Evolutionary conservation across 495 filamentous ascomycete genomes (phyloP), one percentile per base, ranked within the genome.

Genomic region (Podospora pseudocomata): DNA sequence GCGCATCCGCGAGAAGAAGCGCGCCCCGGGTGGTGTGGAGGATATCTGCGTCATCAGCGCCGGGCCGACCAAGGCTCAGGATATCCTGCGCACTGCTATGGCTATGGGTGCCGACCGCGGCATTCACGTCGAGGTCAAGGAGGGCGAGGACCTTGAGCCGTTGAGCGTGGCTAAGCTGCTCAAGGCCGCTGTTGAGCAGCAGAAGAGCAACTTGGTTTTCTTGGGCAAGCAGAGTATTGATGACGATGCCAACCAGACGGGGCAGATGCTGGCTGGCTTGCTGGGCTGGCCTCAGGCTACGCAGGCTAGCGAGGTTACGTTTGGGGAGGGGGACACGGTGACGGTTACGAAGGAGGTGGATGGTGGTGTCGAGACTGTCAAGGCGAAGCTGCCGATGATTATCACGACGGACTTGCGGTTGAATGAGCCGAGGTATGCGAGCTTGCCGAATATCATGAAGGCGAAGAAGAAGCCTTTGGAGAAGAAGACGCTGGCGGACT

Each of bases 381-480:
- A 85, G 74, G 88, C 90, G 19, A 89, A 89, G 82, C 77, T 99
- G 80, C 95, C 95, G 0, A 86, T 96, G 89, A 80, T 99, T 23
- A 89, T 99, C 67, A 99, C 95, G 68, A 96, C 95, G 68, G 95
- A 99, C 87, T 78, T 99, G 80, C 83, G 95, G 57, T 81, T 99
- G 80, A 98, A 99, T 78, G 91, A 96, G 86, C 96, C 95, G 65
- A 81, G 96, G 63, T 99, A 97, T 80, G 94, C 93, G 63, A 96
- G 87, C 78, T 77, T 99, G 85, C 94, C 92, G 72, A 97, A 97
- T 80, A 98, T 99, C 68, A 99, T 99, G 96, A 98, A 97, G 88
- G 95, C 95, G 65, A 98, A 98, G 91, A 99, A 98, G 91, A 99
- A 98, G 89, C 90, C 90, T 73, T 74, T 99, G 72, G 92, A 93